Evolutionary conservation across 352 stramenopile genomes (phyloP), one percentile per base, ranked within the genome.

Genomic region (Globisporangium sylvaticum): DNA sequence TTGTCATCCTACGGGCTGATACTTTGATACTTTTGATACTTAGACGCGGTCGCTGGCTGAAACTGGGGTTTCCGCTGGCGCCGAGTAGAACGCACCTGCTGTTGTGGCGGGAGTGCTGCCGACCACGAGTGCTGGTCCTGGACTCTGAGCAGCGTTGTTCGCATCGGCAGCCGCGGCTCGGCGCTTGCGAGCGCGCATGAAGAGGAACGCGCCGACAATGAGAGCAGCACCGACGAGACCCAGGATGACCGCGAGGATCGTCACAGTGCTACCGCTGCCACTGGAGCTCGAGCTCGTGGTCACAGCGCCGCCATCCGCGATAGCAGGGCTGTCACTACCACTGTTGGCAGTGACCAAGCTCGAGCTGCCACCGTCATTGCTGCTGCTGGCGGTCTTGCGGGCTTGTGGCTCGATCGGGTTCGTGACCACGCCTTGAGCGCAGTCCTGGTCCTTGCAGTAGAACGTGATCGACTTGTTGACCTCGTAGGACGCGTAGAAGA

Each of bases 401-500:
- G 50, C 24, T 14, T 48, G 48, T 1, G 22, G 65, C 27, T 66
- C 48, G 2, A 61, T 44, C 22, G 62, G 62, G 34, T 66, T 66
- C 50, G 42, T 55, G 10, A 61, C 52, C 25, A 69, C 69, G 0
- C 71, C 68, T 44, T 77, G 37, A 24, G 69, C 70, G 60, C 42
- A 76, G 39, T 81, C 73, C 52, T 79, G 80, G 24, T 90, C 78
- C 5, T 78, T 60, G 60, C 85, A 91, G 66, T 93, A 91, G 67
- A 93, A 85, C 0, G 78, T 77, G 31, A 93, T 72, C 0, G 75
- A 76, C 50, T 86, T 70, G 70, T 86, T 80, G 24, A 92, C 81
- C 29, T 81, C 76, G 69, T 86, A 93, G n/a, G 67, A 68, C 1
- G 83, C 79, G 73, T 91, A 93, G 63, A 89, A 91, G 5, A 73